Conservation (phyloP, 2,329 filamentous ascomycete genomes). For the Epicoccum sorghinum region DNA sequence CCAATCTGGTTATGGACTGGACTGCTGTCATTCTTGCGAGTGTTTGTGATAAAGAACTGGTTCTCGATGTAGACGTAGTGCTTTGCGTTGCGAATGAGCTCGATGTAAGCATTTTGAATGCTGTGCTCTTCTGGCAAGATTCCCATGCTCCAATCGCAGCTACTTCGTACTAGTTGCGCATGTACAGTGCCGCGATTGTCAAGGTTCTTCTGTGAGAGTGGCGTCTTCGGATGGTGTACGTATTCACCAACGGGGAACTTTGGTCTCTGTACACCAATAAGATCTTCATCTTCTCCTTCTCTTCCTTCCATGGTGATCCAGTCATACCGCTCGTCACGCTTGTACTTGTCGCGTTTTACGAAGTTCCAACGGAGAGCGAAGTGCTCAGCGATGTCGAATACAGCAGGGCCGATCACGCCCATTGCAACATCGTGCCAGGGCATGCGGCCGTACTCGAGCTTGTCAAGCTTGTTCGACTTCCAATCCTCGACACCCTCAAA, state of each 20-base stretch:
- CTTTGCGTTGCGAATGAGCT: slow-evolving; percentile 84
- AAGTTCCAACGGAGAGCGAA: slow-evolving; percentile 97
- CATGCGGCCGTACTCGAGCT: slow-evolving; percentile 92
- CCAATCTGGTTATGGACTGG: slow-evolving; percentile 91
- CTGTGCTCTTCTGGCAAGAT: slow-evolving; percentile 78
- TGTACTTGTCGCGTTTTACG: slow-evolving; percentile 96
- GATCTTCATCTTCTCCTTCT: slow-evolving; percentile 78
- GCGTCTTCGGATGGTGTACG: slow-evolving; percentile 75
- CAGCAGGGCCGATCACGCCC: slow-evolving; percentile 85
- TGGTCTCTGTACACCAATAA: slow-evolving; percentile 86
- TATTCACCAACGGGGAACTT: slow-evolving; percentile 90
- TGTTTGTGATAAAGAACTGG: slow-evolving; percentile 91
- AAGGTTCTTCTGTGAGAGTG: slow-evolving; percentile 69
- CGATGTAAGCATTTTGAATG: slow-evolving; percentile 85
- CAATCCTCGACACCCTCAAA: slow-evolving; percentile 90
- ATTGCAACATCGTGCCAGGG: slow-evolving; percentile 97
- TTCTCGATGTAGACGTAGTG: slow-evolving; percentile 98
- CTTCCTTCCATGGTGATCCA: slow-evolving; percentile 83
- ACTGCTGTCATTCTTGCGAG: slow-evolving; percentile 76
- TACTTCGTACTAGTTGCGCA: slow-evolving; percentile 87
- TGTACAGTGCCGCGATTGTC: slow-evolving; percentile 71
- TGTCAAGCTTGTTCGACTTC: slow-evolving; percentile 91
- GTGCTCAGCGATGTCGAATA: slow-evolving; percentile 94
- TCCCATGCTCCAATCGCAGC: slow-evolving; percentile 91
- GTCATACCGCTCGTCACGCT: slow-evolving; percentile 80